These are phyloP conservation scores for Fusarium sp. DNA, from an alignment of 2,329 filamentous ascomycete species.

Conservation along the genomic window DNA sequence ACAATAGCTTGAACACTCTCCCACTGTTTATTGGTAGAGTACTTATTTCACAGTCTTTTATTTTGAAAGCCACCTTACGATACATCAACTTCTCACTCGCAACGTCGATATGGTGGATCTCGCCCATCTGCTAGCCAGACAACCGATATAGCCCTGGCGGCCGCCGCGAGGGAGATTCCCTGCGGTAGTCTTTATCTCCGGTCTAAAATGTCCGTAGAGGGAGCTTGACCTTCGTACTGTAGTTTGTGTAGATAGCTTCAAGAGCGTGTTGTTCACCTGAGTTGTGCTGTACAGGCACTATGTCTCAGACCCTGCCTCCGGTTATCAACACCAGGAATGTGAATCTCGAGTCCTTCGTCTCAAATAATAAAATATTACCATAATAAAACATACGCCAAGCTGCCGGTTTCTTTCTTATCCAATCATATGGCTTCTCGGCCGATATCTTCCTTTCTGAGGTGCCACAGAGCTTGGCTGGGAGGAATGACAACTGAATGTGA, in stretches of 20 bases:
- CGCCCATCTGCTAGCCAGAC: constrained; percentile 14
- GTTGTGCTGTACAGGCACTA: neutral
- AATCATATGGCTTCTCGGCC: neutral
- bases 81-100: neutral
- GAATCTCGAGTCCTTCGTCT: neutral
- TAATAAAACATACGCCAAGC: neutral
- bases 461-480: neutral
- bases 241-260: neutral
- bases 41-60: neutral
- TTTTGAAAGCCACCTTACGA: neutral
- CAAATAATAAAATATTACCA: neutral
- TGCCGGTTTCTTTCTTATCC: neutral
- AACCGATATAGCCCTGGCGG: constrained; percentile 8
- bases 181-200: neutral
- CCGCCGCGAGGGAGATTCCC: neutral
- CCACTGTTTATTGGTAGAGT: neutral
- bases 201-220: neutral
- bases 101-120: neutral
- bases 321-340: constrained; percentile 11
- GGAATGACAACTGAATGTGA: constrained; percentile 1
- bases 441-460: neutral
- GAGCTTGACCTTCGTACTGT: neutral
- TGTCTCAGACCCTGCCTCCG: neutral
- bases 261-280: neutral
- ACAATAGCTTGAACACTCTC: neutral